phyloP scores from a whole-genome alignment of 2,329 filamentous ascomycete genomes.

The Clonostachys sp. region DNA sequence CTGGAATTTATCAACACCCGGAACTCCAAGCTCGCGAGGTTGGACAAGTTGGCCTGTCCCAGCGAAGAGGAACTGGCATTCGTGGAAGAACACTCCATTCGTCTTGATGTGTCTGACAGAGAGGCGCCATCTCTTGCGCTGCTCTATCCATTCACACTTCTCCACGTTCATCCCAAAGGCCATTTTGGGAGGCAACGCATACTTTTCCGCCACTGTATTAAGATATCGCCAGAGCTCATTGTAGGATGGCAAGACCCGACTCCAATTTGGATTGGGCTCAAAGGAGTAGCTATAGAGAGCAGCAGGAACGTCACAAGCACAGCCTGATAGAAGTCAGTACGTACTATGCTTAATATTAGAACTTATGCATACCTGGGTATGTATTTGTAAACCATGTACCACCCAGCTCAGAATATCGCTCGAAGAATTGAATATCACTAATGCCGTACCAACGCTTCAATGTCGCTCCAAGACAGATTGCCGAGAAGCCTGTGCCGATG shows the following conservation, averaged over 20 bases:
- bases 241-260: constrained; percentile 48
- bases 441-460: constrained; percentile 53
- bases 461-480: constrained; percentile 55
- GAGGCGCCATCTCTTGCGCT: constrained; percentile 24
- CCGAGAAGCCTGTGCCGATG: constrained; percentile 60
- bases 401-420: constrained; percentile 50
- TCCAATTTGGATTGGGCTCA: constrained; percentile 56
- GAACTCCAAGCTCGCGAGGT: constrained; percentile 33
- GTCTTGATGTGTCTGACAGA: constrained; percentile 15
- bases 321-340: too few relatives aligned
- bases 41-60: constrained; percentile 24
- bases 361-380: constrained; percentile 36
- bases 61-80: constrained; percentile 32
- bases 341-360: too few relatives aligned
- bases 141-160: constrained; percentile 30
- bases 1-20: constrained; percentile 42
- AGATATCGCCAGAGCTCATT: constrained; percentile 55
- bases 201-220: constrained; percentile 41
- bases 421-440: constrained; percentile 56
- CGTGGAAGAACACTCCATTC: constrained; percentile 19
- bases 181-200: constrained; percentile 31
- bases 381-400: constrained; percentile 62
- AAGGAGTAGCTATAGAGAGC: constrained; percentile 60
- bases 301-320: constrained; percentile 53
- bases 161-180: constrained; percentile 27